Evolutionary conservation across 1,139 yeast species (phyloP), one percentile per base, ranked within the genome.

Genomic region (Yamadazyma mexicana): DNA sequence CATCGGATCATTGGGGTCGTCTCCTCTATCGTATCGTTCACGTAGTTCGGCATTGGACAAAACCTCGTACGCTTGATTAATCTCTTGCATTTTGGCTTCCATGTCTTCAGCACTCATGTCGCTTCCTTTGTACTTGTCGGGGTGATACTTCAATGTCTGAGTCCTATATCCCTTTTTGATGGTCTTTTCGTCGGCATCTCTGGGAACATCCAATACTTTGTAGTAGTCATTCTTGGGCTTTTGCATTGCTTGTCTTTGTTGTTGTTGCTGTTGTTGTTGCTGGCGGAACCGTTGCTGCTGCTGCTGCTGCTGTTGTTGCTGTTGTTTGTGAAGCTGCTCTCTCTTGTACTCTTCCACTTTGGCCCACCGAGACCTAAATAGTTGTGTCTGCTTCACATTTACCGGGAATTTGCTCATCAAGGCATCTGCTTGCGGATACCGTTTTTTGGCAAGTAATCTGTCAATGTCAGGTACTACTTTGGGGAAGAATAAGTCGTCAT

Each of bases 21-120:
- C 79, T 7, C 88, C 87, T 27, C 68, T 51, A 58, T 89, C 96
- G 54, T 85, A 87, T 38, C 83, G 71, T 42, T 69, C 77, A 42
- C 83, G 75, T 44, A 77, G 66, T 37, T 82, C 87, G 2, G 77
- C 75, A 49, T 85, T 79, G 8, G 91, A 77, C 35, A 92, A 68
- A 3, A 85, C 82, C 56, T 91, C 98, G 58, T 92, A 91, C 0
- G 98, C 98, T 56, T 85, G 88, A 61, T 92, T 92, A 48, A 92
- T 87, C 38, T 84, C 91, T 42, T 95, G 89, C 94, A 92, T 92
- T 54, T 86, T 87, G 33, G 69, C 69, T 59, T 88, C 95, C 30
- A 85, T 84, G 46, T 85, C 77, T 20, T 83, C 89, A n/a, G 79
- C 74, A 2, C 79, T 64, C 48, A 85, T 56, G 29, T 81, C 88